These are phyloP conservation scores for Suhomyces choctaworum DNA, from an alignment of 1,139 yeast genomes.

Conservation along the genomic window DNA sequence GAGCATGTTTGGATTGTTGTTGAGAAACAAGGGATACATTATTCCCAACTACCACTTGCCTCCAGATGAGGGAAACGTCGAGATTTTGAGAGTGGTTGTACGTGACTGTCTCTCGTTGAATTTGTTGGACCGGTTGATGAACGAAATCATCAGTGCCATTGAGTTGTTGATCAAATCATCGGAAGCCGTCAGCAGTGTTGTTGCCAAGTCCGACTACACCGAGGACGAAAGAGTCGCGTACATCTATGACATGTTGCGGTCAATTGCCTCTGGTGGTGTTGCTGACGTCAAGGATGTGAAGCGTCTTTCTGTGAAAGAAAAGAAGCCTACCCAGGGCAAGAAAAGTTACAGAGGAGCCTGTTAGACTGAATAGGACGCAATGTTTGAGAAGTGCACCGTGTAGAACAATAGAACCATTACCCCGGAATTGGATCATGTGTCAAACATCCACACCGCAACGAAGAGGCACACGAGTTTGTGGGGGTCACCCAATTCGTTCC, in stretches of 20 bases:
- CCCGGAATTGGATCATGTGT: too few relatives aligned
- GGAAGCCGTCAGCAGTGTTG: constrained; percentile 27
- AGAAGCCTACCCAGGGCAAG: constrained; percentile 35
- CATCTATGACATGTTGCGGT: constrained; percentile 36
- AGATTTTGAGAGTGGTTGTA: constrained; percentile 83
- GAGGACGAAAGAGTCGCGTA: constrained; percentile 23
- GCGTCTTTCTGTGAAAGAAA: constrained; percentile 23
- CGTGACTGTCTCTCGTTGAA: constrained; percentile 71
- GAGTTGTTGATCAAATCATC: constrained; percentile 51
- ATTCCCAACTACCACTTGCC: constrained; percentile 90
- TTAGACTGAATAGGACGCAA: too few relatives aligned
- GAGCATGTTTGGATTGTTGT: constrained; percentile 65
- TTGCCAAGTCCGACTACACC: constrained; percentile 18
- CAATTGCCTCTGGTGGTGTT: constrained; percentile 42
- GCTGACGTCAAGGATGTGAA: constrained; percentile 30
- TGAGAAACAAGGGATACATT: constrained; percentile 83
- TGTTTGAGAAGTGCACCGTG: too few relatives aligned
- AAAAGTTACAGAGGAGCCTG: constrained; percentile 57
- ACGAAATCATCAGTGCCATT: constrained; percentile 58
- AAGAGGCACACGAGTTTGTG: too few relatives aligned
- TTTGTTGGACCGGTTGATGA: constrained; percentile 69
- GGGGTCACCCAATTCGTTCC: too few relatives aligned
- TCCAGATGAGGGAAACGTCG: constrained; percentile 51
- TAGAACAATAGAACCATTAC: too few relatives aligned
- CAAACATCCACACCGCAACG: too few relatives aligned